Base-by-base conservation (phyloP, 2,329 filamentous ascomycete species). In the Mollisia scopiformis region DNA sequence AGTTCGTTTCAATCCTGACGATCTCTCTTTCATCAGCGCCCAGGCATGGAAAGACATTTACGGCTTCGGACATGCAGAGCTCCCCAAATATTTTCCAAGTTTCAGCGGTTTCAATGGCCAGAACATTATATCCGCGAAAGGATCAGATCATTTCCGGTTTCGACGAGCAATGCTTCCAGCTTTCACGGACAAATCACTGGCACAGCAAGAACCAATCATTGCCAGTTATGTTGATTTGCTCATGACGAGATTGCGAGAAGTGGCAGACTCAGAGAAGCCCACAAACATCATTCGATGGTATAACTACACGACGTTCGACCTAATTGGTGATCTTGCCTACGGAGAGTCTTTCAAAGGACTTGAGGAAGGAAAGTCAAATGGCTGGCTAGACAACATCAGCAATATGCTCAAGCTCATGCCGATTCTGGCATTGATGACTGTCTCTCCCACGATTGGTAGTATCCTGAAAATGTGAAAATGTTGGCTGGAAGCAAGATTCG, bases 321-420 rank as follows among this genome's bases (percentile, higher is more conserved):
- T 78, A n/a, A 73, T 77, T 39, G 76, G 77, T 19, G 78, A 80
- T 61, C 71, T 81, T 31, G 73, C 77, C 0, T 80, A 80, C 61
- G 79, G 77, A 8, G 75, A 79, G 58, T 72, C 75, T 2, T 79
- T 78, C 65, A 46, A 25, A 2, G 41, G 41, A 25, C 21, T 46
- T 6, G 19, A 10, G 16, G 41, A 46, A 4, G 41, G 41, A 23
- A 46, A 46, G 16, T 46, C 41, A 19, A 46, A 46, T 23, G 10
- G 10, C 6, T 46, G 41, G 41, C 21, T 46, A 19, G 41, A 46
- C 41, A 46, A 21, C 41, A 46, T 46, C 21, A 46, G 41, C 7
- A 46, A 46, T 23, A 46, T 46, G 41, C 41, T 46, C 2, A 46
- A 27, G 27, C 41, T 46, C 10, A 46, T 46, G 41, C 41, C 41